Percentiles rank a stretch among this genome's conserved stretches.
phyloP scores from a whole-genome alignment of 331 rosid genomes.

The Pyracantha coccinea region DNA sequence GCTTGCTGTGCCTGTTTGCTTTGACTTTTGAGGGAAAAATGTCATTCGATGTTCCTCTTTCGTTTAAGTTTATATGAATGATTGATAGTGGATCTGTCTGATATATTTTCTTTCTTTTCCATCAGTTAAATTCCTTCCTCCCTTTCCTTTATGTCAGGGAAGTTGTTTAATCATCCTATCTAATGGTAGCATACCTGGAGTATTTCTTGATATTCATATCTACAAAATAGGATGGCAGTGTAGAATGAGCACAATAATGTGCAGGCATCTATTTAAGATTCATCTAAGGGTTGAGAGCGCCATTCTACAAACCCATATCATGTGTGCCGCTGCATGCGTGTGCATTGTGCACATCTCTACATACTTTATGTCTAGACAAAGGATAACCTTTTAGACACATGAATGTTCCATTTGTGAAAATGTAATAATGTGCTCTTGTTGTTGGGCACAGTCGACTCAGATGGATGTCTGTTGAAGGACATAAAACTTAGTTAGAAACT shows the following conservation, averaged over 20 bases:
- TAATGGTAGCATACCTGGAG: not conserved
- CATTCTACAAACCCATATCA: not conserved
- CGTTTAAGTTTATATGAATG: not conserved
- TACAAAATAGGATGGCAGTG: not conserved
- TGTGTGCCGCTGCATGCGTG: not conserved
- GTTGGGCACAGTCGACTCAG: not conserved
- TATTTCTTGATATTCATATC: not conserved
- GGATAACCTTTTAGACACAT: not conserved
- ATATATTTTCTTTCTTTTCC: not conserved
- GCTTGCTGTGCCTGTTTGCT: not conserved
- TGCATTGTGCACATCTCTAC: not conserved
- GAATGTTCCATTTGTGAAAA: not conserved
- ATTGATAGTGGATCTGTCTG: not conserved
- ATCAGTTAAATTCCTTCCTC: not conserved
- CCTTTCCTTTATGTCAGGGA: not conserved
- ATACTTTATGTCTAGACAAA: not conserved
- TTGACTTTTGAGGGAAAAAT: not conserved
- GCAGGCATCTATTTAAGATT: not conserved
- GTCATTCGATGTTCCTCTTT: not conserved
- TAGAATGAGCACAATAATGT: not conserved
- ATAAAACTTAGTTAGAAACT: not conserved
- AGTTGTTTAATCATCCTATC: not conserved
- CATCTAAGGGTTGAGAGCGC: not conserved
- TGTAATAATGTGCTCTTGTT: not conserved
- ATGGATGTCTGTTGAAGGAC: not conserved